These are phyloP conservation scores for Phytopythium chamaehyphon DNA, from an alignment of 352 stramenopile genomes.

Conservation along the genomic window DNA sequence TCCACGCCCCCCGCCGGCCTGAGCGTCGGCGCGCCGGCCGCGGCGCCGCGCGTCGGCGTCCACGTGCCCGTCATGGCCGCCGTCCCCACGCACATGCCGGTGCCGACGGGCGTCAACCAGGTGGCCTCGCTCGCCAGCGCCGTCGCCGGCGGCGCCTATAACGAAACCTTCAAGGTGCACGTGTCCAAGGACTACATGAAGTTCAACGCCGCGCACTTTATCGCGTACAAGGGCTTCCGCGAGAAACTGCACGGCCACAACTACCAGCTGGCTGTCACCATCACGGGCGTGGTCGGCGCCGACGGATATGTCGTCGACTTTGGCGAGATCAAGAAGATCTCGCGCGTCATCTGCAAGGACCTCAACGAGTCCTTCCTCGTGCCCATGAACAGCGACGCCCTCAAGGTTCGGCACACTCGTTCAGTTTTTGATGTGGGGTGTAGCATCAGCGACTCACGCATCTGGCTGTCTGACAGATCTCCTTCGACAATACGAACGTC, in stretches of 20 bases:
- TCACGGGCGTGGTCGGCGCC: constrained; percentile 75
- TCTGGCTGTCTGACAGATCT: constrained; percentile 43
- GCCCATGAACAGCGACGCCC: constrained; percentile 92
- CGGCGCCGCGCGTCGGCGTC: not conserved
- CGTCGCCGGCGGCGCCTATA: constrained; percentile 30
- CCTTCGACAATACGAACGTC: constrained; percentile 85
- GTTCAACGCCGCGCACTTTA: constrained; percentile 89
- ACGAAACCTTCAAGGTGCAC: constrained; percentile 85
- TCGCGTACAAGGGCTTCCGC: constrained; percentile 92
- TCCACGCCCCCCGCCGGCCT: constrained; percentile 4
- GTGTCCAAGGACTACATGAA: constrained; percentile 92
- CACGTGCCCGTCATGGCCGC: not conserved
- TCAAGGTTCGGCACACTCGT: constrained; percentile 49
- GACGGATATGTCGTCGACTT: constrained; percentile 98
- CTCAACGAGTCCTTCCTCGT: constrained; percentile 98
- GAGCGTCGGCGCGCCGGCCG: not conserved
- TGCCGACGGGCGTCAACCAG: constrained; percentile 4
- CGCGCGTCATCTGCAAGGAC: constrained; percentile 92
- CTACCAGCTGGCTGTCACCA: constrained; percentile 93
- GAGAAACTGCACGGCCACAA: constrained; percentile 98
- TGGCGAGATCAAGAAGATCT: constrained; percentile 96
- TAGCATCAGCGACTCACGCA: not conserved
- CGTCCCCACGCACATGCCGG: not conserved
- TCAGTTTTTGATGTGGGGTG: not conserved
- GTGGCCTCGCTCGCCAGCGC: constrained; percentile 15